Evolutionary conservation across 1,284 basidiomycete species (phyloP).

Genomic region (Ceraceosorus guamensis): DNA sequence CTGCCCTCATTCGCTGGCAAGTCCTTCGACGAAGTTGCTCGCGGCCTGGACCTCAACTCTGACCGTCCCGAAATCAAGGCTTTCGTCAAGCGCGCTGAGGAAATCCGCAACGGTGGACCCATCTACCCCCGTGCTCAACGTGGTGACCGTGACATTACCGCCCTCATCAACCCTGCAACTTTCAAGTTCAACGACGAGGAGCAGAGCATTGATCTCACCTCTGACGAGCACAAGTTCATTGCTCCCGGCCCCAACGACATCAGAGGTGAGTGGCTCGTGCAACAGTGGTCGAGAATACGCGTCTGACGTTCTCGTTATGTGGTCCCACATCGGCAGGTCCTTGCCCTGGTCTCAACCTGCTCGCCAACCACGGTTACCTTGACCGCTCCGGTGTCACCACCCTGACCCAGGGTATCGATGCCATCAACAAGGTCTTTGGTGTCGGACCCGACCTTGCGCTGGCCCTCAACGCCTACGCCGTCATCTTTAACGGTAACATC

Average conservation of each 20-base stretch:
- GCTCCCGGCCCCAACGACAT: constrained; percentile 28
- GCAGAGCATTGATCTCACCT: constrained; percentile 23
- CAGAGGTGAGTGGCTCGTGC: constrained; percentile 31
- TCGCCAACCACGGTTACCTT: constrained; percentile 35
- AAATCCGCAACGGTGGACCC: constrained; percentile 1
- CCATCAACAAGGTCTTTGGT: constrained; percentile 26
- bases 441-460: constrained; percentile 20
- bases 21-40: not conserved
- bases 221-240: constrained; percentile 31
- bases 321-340: no score
- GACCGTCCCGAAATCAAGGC: not conserved
- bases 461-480: constrained; percentile 28
- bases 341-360: constrained; percentile 15
- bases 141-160: constrained; percentile 15
- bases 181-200: constrained; percentile 26
- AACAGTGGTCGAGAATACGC: not conserved
- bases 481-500: constrained; percentile 35
- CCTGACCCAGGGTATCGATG: constrained; percentile 27
- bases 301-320: not conserved
- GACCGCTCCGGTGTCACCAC: constrained; percentile 26
- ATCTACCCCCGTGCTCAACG: constrained; percentile 4
- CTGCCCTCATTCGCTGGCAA: not conserved
- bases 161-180: constrained; percentile 22
- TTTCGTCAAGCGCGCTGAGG: not conserved
- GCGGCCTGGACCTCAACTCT: not conserved